Evolutionary conservation across 75 land plant genomes (phyloP), one percentile per base, ranked within the genome.

Genomic region (Gnetum montanum): DNA sequence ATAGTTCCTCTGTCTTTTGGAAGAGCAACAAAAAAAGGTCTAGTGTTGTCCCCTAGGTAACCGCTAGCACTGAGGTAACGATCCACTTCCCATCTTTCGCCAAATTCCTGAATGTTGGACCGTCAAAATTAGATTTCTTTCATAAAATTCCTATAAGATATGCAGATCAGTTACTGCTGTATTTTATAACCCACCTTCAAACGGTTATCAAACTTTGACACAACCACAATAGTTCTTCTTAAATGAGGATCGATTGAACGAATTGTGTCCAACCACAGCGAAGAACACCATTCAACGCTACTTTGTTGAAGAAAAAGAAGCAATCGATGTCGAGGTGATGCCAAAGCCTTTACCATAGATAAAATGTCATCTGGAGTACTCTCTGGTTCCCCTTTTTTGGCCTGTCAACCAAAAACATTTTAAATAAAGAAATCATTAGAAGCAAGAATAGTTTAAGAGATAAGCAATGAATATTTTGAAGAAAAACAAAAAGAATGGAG

Each of bases 221-320:
- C 84, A 16, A 94, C 96, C 41, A 94, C 73, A n/a, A 89, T 61
- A 26, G 98, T 85, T 6, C 96, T 77, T 46, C 75, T 78, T 19
- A 85, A 80, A 3, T 71, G 59, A 27, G 95, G 98, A 75, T 94
- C 98, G 63, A 94, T 76, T 16, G 80, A 71, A 29, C 95, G 85
- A 59, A 93, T 61, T 6, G 83, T 54, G 73, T 93, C 98, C 49
- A 93, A 61, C 98, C 98, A 93, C 33, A 93, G 75, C 8, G 98
- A 93, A 13, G 95, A 88, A 59, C 98, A 93, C 98, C 98, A 93
- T 43, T 93, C 98, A 26, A 93, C 98, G 61, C 98, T 88, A 65
- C 98, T 93, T 61, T 93, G 95, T 59, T 93, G 98, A 41, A 93
- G 84, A 60, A 93, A 93, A 46, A 93, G 26, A 11, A 93, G 77